A percentile compares a stretch with the other conserved stretches of the same genome.
Conservation (phyloP, 169 alveolate genomes). For the Babesia bovis region DNA sequence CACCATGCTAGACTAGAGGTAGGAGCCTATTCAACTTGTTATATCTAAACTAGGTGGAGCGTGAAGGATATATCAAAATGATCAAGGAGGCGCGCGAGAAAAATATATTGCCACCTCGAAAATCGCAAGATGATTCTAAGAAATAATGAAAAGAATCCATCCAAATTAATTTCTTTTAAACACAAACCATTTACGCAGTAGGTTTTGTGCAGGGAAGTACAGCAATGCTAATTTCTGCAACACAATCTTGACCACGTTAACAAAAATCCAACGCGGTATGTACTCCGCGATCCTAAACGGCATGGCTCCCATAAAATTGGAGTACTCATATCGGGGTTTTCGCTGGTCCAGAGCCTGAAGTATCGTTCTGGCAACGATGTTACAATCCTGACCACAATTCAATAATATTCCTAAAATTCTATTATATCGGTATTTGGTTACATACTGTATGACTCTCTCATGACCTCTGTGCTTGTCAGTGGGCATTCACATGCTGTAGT, state of each 20-base stretch:
- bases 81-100: conserved; percentile 61
- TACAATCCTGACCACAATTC: conserved; percentile 24
- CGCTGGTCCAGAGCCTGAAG: conserved; percentile 15
- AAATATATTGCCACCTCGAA: conserved; percentile 54
- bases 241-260: conserved; percentile 8
- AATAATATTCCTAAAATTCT: conserved; percentile 27
- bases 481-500: no score
- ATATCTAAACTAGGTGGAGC: conserved; percentile 42
- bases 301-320: conserved; percentile 42
- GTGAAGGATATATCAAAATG: conserved; percentile 42
- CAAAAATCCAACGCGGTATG: conserved; percentile 32
- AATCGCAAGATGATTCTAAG: not conserved
- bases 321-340: conserved; percentile 26
- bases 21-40: not conserved
- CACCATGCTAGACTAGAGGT: conserved; percentile 67
- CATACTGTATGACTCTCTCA: conserved; percentile 36
- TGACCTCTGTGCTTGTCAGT: not conserved
- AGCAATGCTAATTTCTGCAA: conserved; percentile 8
- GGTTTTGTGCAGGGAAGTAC: not conserved
- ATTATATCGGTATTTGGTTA: not conserved
- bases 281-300: conserved; percentile 39
- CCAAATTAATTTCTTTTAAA: not conserved
- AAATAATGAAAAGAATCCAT: not conserved
- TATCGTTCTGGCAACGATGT: conserved; percentile 20
- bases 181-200: no score